A percentile compares a stretch with the other conserved stretches of the same genome.
phyloP scores from a whole-genome alignment of 257 asterid genomes.

The Salvia splendens region DNA sequence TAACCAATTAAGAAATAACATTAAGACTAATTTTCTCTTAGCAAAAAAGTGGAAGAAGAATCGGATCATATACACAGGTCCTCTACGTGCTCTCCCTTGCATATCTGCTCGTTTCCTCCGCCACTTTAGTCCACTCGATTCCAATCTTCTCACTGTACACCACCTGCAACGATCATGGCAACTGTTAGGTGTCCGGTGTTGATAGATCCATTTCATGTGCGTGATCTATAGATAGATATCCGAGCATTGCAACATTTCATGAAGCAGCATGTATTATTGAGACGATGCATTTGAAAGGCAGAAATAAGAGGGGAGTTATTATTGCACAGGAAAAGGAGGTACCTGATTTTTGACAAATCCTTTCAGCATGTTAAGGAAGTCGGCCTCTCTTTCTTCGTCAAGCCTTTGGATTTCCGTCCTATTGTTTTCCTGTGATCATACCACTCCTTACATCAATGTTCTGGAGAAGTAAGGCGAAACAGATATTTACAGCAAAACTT shows the following conservation, averaged over 20 bases:
- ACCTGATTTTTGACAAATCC: slow-evolving; percentile 91
- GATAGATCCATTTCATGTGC: not conserved
- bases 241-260: not conserved
- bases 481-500: not conserved
- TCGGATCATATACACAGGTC: slow-evolving; percentile 32
- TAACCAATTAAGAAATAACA: not conserved
- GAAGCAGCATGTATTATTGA: not conserved
- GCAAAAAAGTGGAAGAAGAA: not conserved
- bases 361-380: slow-evolving; percentile 81
- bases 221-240: slow-evolving; percentile 5
- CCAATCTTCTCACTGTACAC: slow-evolving; percentile 68
- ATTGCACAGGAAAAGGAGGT: slow-evolving; percentile 13
- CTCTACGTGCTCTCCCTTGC: slow-evolving; percentile 46
- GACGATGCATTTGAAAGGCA: slow-evolving; percentile 8
- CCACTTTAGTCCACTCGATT: slow-evolving; percentile 81
- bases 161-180: slow-evolving; percentile 53
- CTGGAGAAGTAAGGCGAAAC: not conserved
- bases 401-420: slow-evolving; percentile 79
- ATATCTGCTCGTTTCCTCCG: slow-evolving; percentile 72
- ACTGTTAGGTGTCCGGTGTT: slow-evolving; percentile 14
- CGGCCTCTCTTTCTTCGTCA: slow-evolving; percentile 66
- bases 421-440: slow-evolving; percentile 78
- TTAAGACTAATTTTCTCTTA: not conserved
- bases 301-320: slow-evolving; percentile 15
- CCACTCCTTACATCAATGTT: slow-evolving; percentile 19